A percentile compares a stretch with the other conserved stretches of the same genome.
Evolutionary conservation across 345 rosid species (phyloP).

Genomic region (Acer negundo): DNA sequence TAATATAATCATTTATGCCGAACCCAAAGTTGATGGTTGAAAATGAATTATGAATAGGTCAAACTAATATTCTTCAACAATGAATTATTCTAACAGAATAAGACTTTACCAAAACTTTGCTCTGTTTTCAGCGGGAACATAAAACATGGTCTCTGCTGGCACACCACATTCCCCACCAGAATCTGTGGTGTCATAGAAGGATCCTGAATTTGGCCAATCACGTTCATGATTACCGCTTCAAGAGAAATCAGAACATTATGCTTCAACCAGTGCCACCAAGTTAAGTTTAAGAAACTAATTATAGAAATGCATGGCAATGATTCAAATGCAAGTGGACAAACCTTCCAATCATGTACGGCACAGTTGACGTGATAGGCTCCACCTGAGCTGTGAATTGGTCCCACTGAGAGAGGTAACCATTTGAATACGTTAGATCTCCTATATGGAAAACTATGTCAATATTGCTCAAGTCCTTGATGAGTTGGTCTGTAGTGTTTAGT

Average conservation of each 20-base stretch:
- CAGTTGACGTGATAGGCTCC: slow-evolving; percentile 65
- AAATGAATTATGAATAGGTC: neutral
- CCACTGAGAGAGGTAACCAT: slow-evolving; percentile 85
- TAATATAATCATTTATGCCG: neutral
- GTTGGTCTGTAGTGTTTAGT: slow-evolving; percentile 71
- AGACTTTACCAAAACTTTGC: slow-evolving; percentile 65
- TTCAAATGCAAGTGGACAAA: slow-evolving; percentile 17
- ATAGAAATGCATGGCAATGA: neutral
- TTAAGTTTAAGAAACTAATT: neutral
- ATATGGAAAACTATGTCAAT: slow-evolving; percentile 75
- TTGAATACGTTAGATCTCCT: slow-evolving; percentile 69
- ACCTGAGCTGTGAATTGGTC: slow-evolving; percentile 91
- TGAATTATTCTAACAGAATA: neutral
- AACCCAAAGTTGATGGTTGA: neutral
- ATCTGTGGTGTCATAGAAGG: slow-evolving; percentile 49
- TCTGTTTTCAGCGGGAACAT: slow-evolving; percentile 56
- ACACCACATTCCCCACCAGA: slow-evolving; percentile 66
- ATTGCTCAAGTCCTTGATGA: slow-evolving; percentile 60
- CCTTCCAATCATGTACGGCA: slow-evolving; percentile 85
- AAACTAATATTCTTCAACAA: neutral
- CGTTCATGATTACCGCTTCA: slow-evolving; percentile 83
- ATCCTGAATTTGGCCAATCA: slow-evolving; percentile 72
- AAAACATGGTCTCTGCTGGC: slow-evolving; percentile 52
- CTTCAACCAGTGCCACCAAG: neutral
- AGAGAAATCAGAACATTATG: slow-evolving; percentile 12